A percentile compares a stretch with the other conserved stretches of the same genome.
These are phyloP conservation scores for Lavandula angustifolia DNA, from an alignment of 257 asterid genomes.

Conservation along the genomic window DNA sequence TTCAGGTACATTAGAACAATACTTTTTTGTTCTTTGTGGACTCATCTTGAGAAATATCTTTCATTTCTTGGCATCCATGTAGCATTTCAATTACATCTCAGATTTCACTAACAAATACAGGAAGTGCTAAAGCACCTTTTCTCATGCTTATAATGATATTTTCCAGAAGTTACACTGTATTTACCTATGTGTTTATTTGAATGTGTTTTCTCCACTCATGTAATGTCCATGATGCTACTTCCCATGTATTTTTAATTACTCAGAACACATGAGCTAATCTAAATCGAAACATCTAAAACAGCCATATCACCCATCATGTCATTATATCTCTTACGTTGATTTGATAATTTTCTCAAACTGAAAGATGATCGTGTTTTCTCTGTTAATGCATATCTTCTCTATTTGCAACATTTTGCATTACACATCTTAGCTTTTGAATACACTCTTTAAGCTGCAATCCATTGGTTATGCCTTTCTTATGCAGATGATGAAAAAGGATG, in stretches of 20 bases:
- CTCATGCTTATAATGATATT: background rate
- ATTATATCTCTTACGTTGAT: background rate
- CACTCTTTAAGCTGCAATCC: background rate
- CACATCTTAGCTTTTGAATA: background rate
- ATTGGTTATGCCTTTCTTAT: background rate
- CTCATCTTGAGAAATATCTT: background rate
- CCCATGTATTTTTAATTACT: background rate
- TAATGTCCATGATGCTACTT: background rate
- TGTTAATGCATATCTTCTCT: background rate
- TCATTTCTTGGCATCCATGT: constrained; percentile 7
- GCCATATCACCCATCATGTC: background rate
- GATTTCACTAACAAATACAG: too few species aligned
- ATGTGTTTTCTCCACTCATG: background rate
- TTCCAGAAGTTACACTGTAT: background rate
- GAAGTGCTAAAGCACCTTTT: too few species aligned
- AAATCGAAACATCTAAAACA: background rate
- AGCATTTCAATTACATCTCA: background rate
- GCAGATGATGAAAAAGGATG: constrained; percentile 85
- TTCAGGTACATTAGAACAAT: constrained; percentile 57
- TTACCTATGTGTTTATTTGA: background rate
- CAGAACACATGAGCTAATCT: background rate
- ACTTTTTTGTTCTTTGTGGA: constrained; percentile 11
- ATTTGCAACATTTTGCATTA: background rate
- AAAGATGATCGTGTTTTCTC: too few species aligned
- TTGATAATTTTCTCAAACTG: background rate